A percentile compares a stretch with the other conserved stretches of the same genome.
Evolutionary conservation across 305 asterid species (phyloP).

Genomic region (Fraxinus floribunda): DNA sequence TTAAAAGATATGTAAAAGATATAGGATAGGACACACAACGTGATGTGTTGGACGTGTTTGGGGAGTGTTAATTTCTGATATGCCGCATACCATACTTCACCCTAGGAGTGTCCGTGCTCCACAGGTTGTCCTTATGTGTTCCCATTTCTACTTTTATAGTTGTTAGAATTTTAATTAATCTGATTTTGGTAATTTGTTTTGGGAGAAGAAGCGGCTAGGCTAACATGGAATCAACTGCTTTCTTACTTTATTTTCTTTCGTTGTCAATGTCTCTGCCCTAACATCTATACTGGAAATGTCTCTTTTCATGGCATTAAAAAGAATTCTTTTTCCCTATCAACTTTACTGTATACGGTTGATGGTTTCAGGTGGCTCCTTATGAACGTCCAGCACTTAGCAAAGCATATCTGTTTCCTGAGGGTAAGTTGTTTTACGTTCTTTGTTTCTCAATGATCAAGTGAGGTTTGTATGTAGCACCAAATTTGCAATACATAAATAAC

Average conservation of each 20-base stretch:
- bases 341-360: conserved; percentile 5
- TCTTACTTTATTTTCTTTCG: neutral
- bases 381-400: conserved; percentile 98
- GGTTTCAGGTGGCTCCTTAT: conserved; percentile 92
- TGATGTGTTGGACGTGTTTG: neutral
- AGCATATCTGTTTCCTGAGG: conserved; percentile 88
- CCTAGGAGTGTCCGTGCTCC: neutral
- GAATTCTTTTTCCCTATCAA: neutral
- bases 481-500: neutral
- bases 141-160: neutral
- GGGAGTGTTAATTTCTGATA: neutral
- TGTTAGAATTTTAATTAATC: neutral
- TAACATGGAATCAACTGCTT: neutral
- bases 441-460: conserved; percentile 3
- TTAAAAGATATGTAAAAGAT: neutral
- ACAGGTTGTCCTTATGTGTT: neutral
- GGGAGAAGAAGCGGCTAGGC: neutral
- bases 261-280: neutral
- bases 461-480: neutral
- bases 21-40: neutral
- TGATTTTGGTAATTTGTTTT: neutral
- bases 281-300: neutral
- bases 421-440: conserved; percentile 44
- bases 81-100: neutral
- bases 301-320: neutral